Conservation (phyloP, 768 basidiomycete genomes). For the Leccinum arenicola region DNA sequence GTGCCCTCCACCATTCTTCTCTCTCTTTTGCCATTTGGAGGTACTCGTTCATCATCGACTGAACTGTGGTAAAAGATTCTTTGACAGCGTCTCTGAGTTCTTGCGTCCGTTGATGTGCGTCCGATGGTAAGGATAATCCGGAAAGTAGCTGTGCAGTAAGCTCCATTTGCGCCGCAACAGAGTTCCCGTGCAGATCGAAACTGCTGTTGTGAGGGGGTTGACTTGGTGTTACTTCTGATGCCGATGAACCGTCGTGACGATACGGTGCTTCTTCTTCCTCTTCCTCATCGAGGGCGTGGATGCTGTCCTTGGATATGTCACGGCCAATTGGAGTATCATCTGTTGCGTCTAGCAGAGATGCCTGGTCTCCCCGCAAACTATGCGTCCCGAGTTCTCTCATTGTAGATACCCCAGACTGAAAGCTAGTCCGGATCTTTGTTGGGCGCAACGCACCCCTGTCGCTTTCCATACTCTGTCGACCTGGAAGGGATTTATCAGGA, state of each 20-base stretch:
- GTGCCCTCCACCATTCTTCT: constrained; percentile 76
- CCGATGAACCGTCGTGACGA: constrained; percentile 46
- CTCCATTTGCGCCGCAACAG: constrained; percentile 74
- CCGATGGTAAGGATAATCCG: constrained; percentile 37
- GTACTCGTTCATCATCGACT: constrained; percentile 63
- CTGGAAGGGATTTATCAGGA: constrained; percentile 24
- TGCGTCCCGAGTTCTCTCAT: constrained; percentile 25
- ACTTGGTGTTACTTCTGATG: constrained; percentile 38
- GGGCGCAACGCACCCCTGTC: constrained; percentile 39
- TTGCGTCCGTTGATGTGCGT: constrained; percentile 25
- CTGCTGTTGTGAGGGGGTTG: constrained; percentile 55
- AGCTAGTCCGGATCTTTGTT: constrained; percentile 29
- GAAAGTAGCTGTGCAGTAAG: constrained; percentile 64
- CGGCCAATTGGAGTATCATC: constrained; percentile 15
- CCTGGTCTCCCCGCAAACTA: constrained; percentile 22
- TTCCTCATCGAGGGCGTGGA: constrained; percentile 28
- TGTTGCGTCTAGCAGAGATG: constrained; percentile 21
- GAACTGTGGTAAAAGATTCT: constrained; percentile 56
- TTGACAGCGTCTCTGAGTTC: constrained; percentile 52
- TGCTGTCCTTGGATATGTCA: constrained; percentile 17
- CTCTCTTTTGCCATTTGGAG: constrained; percentile 67
- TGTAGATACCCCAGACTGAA: constrained; percentile 27
- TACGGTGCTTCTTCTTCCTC: constrained; percentile 31
- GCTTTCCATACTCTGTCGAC: constrained; percentile 47
- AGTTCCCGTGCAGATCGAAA: constrained; percentile 69